Evolutionary conservation across 352 stramenopile species (phyloP), one percentile per base, ranked within the genome.

Genomic region (Phytophthora fragariae): DNA sequence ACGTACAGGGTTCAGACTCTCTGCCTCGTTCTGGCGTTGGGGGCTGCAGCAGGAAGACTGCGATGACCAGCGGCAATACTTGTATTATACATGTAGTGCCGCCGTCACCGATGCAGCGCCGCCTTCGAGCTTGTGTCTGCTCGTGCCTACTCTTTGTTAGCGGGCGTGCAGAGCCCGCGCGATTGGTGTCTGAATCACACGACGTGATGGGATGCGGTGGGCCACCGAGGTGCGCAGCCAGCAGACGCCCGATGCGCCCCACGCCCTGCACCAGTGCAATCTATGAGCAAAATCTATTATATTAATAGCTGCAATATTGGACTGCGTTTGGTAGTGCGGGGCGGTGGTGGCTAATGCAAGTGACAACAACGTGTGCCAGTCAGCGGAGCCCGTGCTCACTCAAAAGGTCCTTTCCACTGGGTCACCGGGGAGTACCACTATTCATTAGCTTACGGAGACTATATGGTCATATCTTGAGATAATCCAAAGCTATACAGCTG

Each of bases 131-230:
- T 44, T 17, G 44, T 57, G 59, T 44, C 1, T 37, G 15, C 58
- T 2, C 17, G 46, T 66, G 60, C 3, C 19, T 70, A 58, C 63
- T 70, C 63, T 65, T 70, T 70, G 63, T 65, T 57, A 70, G 54
- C 55, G 50, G 54, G 39, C 12, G 54, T 65, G 24, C 63, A 70
- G n/a, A 70, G 46, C 55, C 55, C 10, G 63, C 46, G 21, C 54
- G 35, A 41, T 41, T 41, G 35, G 24, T 27, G 24, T 27, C 24
- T 27, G 24, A 27, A 27, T 27, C 24, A 27, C 24, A 27, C 24
- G 21, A 15, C 33, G 52, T 46, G 53, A 56, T 62, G 39, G 21
- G 57, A 62, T 19, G 35, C 33, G 29, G 24, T 41, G 35, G 3
- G n/a, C 24, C 10, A 41, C 35, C 10, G 10, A 5, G 35, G 35